phyloP scores from a whole-genome alignment of 2,329 filamentous ascomycete genomes.

The Pseudohalonectria lignicola region DNA sequence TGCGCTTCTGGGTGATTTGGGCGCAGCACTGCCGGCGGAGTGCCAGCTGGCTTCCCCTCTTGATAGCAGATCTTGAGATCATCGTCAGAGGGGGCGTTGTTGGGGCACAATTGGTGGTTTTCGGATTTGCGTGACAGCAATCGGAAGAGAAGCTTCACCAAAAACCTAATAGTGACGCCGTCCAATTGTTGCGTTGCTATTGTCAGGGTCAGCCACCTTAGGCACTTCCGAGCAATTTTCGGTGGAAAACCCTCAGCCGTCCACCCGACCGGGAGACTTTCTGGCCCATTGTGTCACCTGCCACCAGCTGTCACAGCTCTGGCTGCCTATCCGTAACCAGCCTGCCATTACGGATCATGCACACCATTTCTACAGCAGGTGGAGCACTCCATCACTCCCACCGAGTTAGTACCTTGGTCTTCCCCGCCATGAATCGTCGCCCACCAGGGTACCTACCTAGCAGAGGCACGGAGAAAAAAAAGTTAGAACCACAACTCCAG shows the following conservation, averaged over 20 bases:
- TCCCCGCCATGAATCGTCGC: constrained; percentile 6
- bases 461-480: constrained; percentile 4
- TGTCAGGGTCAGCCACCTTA: constrained; percentile 7
- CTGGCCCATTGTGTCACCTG: too few relatives aligned
- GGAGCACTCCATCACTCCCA: too few relatives aligned
- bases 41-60: constrained; percentile 47
- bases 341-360: not conserved
- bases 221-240: constrained; percentile 15
- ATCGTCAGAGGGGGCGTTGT: constrained; percentile 46
- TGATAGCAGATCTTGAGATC: constrained; percentile 51
- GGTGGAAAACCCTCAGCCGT: constrained; percentile 6
- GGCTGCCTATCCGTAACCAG: too few relatives aligned
- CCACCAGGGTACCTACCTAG: constrained; percentile 1
- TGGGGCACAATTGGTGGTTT: constrained; percentile 36
- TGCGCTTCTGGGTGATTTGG: constrained; percentile 33
- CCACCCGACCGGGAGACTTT: not conserved
- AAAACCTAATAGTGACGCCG: constrained; percentile 2
- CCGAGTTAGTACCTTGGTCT: too few relatives aligned
- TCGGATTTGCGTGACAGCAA: constrained; percentile 3
- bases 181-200: constrained; percentile 18
- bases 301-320: constrained; percentile 4
- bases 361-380: too few relatives aligned
- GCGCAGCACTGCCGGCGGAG: constrained; percentile 47
- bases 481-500: constrained; percentile 1
- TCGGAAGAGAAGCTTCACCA: constrained; percentile 11